Base-by-base conservation (phyloP, 306 rosid species). In the Acacia confusa region DNA sequence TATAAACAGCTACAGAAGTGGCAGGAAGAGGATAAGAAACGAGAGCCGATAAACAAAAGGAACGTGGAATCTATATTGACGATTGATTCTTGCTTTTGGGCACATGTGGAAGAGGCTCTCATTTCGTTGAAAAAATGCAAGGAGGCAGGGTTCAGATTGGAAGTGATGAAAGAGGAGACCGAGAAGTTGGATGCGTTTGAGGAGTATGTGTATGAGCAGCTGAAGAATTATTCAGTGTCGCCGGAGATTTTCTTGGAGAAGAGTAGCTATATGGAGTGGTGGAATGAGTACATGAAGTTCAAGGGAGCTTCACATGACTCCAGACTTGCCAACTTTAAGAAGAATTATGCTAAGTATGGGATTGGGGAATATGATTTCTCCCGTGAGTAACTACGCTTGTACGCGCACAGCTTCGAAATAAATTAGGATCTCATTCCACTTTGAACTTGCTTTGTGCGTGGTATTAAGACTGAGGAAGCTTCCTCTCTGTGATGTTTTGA, bases 21-120 rank as follows among this genome's bases (percentile, higher is more conserved):
- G 96, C 4, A 70, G 48, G 81, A 82, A 22, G 80, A 28, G 0
- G 45, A 52, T 38, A 3, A 41, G 43, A 67, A 4, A 4, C 9
- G 50, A 9, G 52, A 69, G 9, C 7, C 30, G 1, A 6, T 9
- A 20, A 85, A 69, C 9, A 83, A 9, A 34, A 60, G 67, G 43
- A 75, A 63, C 7, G 90, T 91, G 69, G 68, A 74, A 11, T 45
- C 76, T 20, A 79, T 74, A 78, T 83, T 92, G 50, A 94, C 90
- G 2, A 41, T 85, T 30, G 97, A 92, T 85, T 91, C 97, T n/a
- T 90, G 94, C 82, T 94, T 94, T 70, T 91, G 96, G 96, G 92
- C 88, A 36, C 66, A 55, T 13, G 96, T 92, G 34, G 98, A 94
- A 83, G 92, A 92, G 67, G 93, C 94, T 66, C 78, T 47, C 16